Conservation (phyloP, 75 land plant species). For the Pinus albicaulis region DNA sequence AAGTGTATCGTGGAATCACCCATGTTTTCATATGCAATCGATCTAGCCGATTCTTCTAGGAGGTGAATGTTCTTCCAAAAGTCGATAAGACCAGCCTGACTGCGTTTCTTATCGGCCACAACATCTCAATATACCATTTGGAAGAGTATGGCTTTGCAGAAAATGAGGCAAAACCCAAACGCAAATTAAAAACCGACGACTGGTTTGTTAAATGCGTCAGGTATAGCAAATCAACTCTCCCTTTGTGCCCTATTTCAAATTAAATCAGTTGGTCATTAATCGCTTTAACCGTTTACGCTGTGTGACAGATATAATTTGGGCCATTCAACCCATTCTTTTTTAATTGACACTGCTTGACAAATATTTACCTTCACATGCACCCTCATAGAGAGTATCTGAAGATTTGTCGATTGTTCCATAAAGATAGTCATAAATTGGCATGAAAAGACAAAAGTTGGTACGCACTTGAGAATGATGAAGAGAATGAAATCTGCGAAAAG, state of each 20-base stretch:
- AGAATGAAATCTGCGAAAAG: conserved; percentile 58
- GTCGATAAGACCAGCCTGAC: conserved; percentile 32
- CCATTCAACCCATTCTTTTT: neutral
- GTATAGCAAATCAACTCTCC: conserved; percentile 50
- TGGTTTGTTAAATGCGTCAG: conserved; percentile 62
- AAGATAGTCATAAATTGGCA: conserved; percentile 80
- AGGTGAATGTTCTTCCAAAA: conserved; percentile 38
- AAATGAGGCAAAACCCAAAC: conserved; percentile 51
- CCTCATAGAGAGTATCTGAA: conserved; percentile 43
- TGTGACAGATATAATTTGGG: neutral
- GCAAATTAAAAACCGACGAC: conserved; percentile 55
- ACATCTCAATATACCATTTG: conserved; percentile 51
- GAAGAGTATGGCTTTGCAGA: conserved; percentile 48
- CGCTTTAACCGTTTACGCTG: too few relatives aligned
- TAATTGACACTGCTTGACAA: neutral
- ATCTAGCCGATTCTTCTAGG: conserved; percentile 37
- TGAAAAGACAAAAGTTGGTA: conserved; percentile 76
- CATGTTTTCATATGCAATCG: conserved; percentile 58
- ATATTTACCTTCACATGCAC: conserved; percentile 16
- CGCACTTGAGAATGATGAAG: conserved; percentile 85
- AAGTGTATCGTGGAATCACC: conserved; percentile 56
- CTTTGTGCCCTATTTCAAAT: conserved; percentile 24
- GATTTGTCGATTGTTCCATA: conserved; percentile 63
- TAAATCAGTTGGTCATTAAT: neutral
- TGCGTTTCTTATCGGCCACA: conserved; percentile 46